A percentile compares a stretch with the other conserved stretches of the same genome.
Evolutionary conservation across 495 filamentous ascomycete genomes (phyloP).

Genomic region (Trichoderma orchidacearum): DNA sequence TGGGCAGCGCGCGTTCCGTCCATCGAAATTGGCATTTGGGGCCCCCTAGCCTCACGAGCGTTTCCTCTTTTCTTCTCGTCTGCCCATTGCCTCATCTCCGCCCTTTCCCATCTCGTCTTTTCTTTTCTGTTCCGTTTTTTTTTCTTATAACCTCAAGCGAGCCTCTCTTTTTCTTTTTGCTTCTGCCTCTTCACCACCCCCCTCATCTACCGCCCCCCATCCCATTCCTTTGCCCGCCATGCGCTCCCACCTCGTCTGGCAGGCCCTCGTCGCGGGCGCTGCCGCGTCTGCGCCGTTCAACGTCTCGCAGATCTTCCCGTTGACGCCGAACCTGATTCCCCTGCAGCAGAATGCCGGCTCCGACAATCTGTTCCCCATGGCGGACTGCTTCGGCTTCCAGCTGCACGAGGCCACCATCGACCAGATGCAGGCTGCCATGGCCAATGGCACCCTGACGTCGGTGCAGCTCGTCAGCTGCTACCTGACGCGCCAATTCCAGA

Average conservation of each 20-base stretch:
- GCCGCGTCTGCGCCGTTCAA: not conserved
- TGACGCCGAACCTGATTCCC: slow-evolving; percentile 6
- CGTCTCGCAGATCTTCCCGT: not conserved
- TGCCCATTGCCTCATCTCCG: not conserved
- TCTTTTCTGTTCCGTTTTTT: not conserved
- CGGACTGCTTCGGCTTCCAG: slow-evolving; percentile 41
- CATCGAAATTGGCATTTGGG: no score
- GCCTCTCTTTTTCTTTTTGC: no score
- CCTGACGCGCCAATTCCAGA: slow-evolving; percentile 40
- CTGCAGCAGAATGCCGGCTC: slow-evolving; percentile 6
- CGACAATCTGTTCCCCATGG: slow-evolving; percentile 34
- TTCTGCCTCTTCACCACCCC: no score
- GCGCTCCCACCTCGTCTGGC: not conserved
- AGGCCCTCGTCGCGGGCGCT: not conserved
- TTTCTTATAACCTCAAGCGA: no score
- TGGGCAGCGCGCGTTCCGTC: not conserved
- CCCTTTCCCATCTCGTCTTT: not conserved
- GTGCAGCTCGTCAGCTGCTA: slow-evolving; percentile 34
- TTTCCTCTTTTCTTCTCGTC: not conserved
- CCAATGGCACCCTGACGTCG: slow-evolving; percentile 22
- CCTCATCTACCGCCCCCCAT: no score
- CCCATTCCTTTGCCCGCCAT: no score
- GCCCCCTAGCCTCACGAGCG: not conserved
- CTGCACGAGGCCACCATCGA: slow-evolving; percentile 44
- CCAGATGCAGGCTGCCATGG: slow-evolving; percentile 27